Conservation (phyloP, 1,284 basidiomycete genomes). For the Melampsora allii-populina region DNA sequence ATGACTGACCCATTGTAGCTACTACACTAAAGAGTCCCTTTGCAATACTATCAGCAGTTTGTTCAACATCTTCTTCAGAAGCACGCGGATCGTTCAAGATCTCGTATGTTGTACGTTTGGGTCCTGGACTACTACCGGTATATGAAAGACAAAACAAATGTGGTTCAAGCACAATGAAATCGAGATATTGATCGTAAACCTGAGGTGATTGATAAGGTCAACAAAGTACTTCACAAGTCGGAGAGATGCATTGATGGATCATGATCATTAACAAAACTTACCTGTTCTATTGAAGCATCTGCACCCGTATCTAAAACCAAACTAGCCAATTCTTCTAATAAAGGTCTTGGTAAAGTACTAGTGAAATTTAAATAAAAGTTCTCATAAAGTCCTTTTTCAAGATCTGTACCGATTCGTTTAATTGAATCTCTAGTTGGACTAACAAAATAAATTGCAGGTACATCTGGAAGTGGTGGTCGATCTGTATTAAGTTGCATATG, state of each 20-base stretch:
- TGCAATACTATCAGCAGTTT: constrained; percentile 87
- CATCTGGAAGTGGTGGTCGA: constrained; percentile 85
- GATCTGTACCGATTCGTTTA: constrained; percentile 75
- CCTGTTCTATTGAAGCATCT: constrained; percentile 75
- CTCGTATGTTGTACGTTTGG: constrained; percentile 62
- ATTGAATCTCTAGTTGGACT: constrained; percentile 84
- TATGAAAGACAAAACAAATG: constrained; percentile 84
- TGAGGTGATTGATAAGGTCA: constrained; percentile 52
- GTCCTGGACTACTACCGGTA: constrained; percentile 52
- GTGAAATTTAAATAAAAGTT: constrained; percentile 94
- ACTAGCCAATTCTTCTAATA: constrained; percentile 90
- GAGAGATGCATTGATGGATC: not conserved
- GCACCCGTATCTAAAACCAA: constrained; percentile 80
- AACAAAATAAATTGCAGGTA: constrained; percentile 96
- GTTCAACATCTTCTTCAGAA: constrained; percentile 85
- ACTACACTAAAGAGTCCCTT: constrained; percentile 87
- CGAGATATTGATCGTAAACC: constrained; percentile 93
- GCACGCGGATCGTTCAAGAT: constrained; percentile 90
- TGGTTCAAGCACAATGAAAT: constrained; percentile 90
- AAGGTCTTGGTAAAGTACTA: constrained; percentile 76
- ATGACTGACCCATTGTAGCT: constrained; percentile 73
- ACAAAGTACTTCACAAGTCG: not conserved
- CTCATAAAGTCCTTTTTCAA: constrained; percentile 84
- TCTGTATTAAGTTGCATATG: constrained; percentile 81
- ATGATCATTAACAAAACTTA: constrained; percentile 48